Evolutionary conservation across 495 filamentous ascomycete species (phyloP), one percentile per base, ranked within the genome.

Genomic region (Cercophora newfieldiana): DNA sequence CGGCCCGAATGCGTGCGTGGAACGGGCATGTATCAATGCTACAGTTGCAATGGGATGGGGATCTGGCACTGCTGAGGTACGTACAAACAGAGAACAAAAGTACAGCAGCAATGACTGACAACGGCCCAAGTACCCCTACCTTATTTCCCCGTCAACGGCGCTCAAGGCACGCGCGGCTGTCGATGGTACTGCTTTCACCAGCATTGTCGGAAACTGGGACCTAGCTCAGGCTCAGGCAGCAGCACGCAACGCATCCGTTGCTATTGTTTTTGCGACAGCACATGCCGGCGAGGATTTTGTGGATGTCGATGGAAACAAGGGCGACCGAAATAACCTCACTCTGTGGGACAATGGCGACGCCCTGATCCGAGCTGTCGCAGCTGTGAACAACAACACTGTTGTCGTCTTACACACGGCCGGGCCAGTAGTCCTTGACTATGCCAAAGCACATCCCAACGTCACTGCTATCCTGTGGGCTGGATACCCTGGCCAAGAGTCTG

Each of bases 41-140:
- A 89, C 88, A 0, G 72, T 88, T 1, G 73, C 82, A 1, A 81
- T 85, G 67, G 87, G 85, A 3, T 86, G 82, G 66, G 85, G 86
- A 1, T 85, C 82, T 14, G 87, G 86, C 1, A 84, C 85, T 69
- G 82, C 59, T 67, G 81, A 93, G n/a, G n/a, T n/a, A n/a, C n/a
- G n/a, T n/a, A n/a, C n/a, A n/a, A n/a, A n/a, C n/a, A n/a, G n/a
- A n/a, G n/a, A n/a, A n/a, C n/a, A n/a, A n/a, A n/a, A n/a, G n/a
- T n/a, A n/a, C n/a, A n/a, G n/a, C n/a, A n/a, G n/a, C n/a, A n/a
- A n/a, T n/a, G n/a, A n/a, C n/a, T n/a, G n/a, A n/a, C n/a, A n/a
- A n/a, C n/a, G n/a, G n/a, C n/a, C n/a, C n/a, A n/a, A n/a, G 63
- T 97, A 92, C 79, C 93, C 94, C 6, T 87, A 83, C 63, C 65